Evolutionary conservation across 495 filamentous ascomycete genomes (phyloP), one percentile per base, ranked within the genome.

Genomic region (Penicillium mononematosum): DNA sequence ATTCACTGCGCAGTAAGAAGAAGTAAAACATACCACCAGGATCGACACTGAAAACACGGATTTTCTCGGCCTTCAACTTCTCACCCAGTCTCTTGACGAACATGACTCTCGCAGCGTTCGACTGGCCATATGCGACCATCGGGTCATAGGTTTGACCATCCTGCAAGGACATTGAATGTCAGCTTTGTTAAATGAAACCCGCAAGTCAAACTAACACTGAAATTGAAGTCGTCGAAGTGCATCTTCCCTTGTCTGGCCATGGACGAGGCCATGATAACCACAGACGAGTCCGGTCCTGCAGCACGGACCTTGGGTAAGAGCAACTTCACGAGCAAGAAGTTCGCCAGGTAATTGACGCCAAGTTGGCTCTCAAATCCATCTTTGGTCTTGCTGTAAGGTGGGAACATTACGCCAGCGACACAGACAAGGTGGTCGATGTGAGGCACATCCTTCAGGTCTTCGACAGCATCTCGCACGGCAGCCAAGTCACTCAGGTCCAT

Each of bases 281-380:
- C 34, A 22, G 63, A 66, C 4, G 63, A 63, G 1, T 38, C 32
- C 10, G 60, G 42, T 1, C 63, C 63, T 1, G 60, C 63, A 25
- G 57, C 60, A 32, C 52, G 50, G 9, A 66, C 25, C 44, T 63
- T 66, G 0, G 63, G 60, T 50, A 63, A 9, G 5, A 63, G 57
- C n/a, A 66, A 55, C 32, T 60, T 63, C 4, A 60, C 54, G 6
- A 66, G 55, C 12, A 66, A 14, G 25, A 66, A 66, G 34, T 66
- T 66, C 1, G 63, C 60, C 6, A 66, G 32, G 25, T 63, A 63
- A n/a, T 66, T 66, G 29, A 66, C 60, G 2, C 57, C 60, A 2
- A 66, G 29, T 29, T 66, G 63, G 19, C 42, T 55, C 47, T 66
- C 63, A 10, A 66, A 53, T 4, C 63, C 63, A 47, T 66, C 63